Base-by-base conservation (phyloP, 139 green algal species). In the Picochlorum costavermella region DNA sequence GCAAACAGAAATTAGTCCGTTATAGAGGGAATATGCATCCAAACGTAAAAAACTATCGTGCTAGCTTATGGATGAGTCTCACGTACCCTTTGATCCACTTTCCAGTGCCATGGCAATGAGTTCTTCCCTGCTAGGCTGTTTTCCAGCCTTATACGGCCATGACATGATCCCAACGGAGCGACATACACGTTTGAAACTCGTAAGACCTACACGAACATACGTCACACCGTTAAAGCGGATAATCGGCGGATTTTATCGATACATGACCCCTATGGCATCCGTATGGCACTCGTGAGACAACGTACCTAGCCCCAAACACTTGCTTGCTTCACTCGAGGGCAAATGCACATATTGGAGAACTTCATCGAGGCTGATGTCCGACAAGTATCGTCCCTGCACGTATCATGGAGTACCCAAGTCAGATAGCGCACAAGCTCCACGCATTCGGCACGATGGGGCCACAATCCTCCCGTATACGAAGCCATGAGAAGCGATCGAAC, bases 121-220 rank as follows among this genome's bases (percentile, higher is more conserved):
- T 23, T 53, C 46, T 20, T 53, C 46, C 46, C 46, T 20, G n/a
- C 5, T 53, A 5, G n/a, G 17, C n/a, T 20, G 46, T 23, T 53
- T 53, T 20, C 46, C 46, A 53, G n/a, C 46, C 46, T 53, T 53
- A 11, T 53, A 53, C 6, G 46, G 46, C 46, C 46, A 53, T 28
- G 46, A 28, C 46, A 53, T 23, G n/a, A 53, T 53, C 12, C 46
- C 46, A 20, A 53, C 17, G 6, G 17, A 20, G n/a, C 46, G 46
- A 53, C 46, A 53, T 28, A 53, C 17, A 53, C 46, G 46, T 53
- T 53, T 53, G 46, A 53, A 53, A 53, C 46, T 53, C 46, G 46
- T 53, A 20, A 53, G n/a, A 28, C 46, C 46, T 53, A 53, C 46
- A 53, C 46, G 46, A 53, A 14, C n/a, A 28, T 11, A 53, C 46